These are phyloP conservation scores for Chrysopogon serrulatus DNA, from an alignment of 176 grass and related monocot species.

Conservation along the genomic window DNA sequence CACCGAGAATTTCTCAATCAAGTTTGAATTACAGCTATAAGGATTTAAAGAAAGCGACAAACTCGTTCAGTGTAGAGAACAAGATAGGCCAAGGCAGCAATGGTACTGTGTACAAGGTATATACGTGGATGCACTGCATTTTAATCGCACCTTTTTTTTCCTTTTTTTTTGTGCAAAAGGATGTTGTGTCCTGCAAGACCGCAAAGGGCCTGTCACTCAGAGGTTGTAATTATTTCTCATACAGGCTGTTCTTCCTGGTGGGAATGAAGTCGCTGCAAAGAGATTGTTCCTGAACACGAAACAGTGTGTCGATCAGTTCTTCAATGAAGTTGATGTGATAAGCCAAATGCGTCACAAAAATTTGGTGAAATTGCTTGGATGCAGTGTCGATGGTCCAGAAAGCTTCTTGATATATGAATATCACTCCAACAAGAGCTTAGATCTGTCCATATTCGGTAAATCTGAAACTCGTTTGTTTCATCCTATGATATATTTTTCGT, in stretches of 20 bases:
- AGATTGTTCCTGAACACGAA: constrained; percentile 55
- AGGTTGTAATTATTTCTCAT: neutral
- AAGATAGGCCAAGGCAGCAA: constrained; percentile 63
- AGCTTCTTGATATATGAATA: constrained; percentile 63
- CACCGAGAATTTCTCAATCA: constrained; percentile 40
- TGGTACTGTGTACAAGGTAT: constrained; percentile 66
- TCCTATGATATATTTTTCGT: neutral
- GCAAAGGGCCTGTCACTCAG: neutral
- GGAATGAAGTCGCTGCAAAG: constrained; percentile 61
- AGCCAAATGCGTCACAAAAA: constrained; percentile 60
- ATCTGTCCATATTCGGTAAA: constrained; percentile 58
- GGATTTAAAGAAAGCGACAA: constrained; percentile 50
- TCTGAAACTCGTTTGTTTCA: neutral
- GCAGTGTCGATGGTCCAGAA: constrained; percentile 61
- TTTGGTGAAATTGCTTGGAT: constrained; percentile 61
- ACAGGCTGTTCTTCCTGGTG: constrained; percentile 46
- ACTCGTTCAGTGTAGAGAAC: constrained; percentile 41
- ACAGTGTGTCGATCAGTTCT: constrained; percentile 56
- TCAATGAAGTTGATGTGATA: constrained; percentile 52
- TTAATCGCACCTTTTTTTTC: neutral
- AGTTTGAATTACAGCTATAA: constrained; percentile 47
- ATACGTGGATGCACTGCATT: neutral
- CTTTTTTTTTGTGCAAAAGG: too few species aligned
- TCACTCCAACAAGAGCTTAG: constrained; percentile 54
- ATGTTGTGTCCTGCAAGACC: neutral